Percentiles rank a stretch among this genome's conserved stretches.
These are phyloP conservation scores for Botrytis deweyae DNA, from an alignment of 2,329 filamentous ascomycete genomes.

Conservation along the genomic window DNA sequence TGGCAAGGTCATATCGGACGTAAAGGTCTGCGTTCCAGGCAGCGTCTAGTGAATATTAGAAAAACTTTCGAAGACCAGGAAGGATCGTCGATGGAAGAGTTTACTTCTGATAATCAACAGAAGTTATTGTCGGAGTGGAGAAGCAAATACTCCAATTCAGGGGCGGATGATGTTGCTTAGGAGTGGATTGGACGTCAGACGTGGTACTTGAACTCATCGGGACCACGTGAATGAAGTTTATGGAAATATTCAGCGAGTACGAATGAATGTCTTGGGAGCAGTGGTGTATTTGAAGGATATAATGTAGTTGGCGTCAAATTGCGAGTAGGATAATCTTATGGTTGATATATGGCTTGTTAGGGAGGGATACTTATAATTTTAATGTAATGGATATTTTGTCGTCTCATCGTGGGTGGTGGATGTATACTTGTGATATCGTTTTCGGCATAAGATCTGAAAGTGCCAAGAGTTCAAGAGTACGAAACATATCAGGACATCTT, in stretches of 20 bases:
- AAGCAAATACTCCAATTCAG: not conserved
- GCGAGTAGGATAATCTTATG: not conserved
- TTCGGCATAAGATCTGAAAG: not conserved
- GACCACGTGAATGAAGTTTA: not conserved
- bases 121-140: conserved; percentile 17
- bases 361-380: not conserved
- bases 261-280: not conserved
- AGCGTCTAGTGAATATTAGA: conserved; percentile 8
- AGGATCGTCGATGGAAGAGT: conserved; percentile 13
- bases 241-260: not conserved
- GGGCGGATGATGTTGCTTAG: conserved; percentile 14
- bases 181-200: conserved; percentile 8
- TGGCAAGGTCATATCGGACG: conserved; percentile 20
- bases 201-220: conserved; percentile 10
- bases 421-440: not conserved
- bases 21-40: not conserved
- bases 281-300: not conserved
- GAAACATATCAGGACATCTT: not conserved
- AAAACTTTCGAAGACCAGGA: conserved; percentile 21
- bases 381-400: too few relatives aligned
- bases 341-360: not conserved
- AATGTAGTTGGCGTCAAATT: not conserved
- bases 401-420: not conserved
- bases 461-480: not conserved
- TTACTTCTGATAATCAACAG: conserved; percentile 17